Percentiles rank a stretch among this genome's conserved stretches.
phyloP scores from a whole-genome alignment of 2,329 filamentous ascomycete species.

The Colletotrichum lentis region DNA sequence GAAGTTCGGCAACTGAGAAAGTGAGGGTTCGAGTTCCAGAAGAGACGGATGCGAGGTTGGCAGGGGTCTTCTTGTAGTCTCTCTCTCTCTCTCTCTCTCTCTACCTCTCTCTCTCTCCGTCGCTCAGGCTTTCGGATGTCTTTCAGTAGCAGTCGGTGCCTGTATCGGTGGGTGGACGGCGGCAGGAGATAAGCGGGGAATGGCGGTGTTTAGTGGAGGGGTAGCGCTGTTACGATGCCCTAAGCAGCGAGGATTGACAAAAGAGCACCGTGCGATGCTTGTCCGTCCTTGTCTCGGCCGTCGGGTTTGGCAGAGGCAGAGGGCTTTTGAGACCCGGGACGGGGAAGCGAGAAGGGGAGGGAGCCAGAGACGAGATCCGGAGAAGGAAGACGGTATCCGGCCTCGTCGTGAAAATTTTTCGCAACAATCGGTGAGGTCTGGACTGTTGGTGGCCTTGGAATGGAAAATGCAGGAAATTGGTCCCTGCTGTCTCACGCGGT shows the following conservation, averaged over 20 bases:
- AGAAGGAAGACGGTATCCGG: constrained; percentile 22
- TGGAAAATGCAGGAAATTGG: constrained; percentile 35
- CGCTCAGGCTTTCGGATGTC: constrained; percentile 4
- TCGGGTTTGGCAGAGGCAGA: constrained; percentile 35
- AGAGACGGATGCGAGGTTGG: constrained; percentile 23
- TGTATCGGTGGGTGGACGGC: constrained; percentile 22
- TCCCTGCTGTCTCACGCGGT: constrained; percentile 30
- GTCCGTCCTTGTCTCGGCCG: constrained; percentile 33
- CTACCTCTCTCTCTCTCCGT: constrained; percentile 6
- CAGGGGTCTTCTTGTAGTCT: constrained; percentile 34
- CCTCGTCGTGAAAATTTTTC: constrained; percentile 32
- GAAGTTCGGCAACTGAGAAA: constrained; percentile 34
- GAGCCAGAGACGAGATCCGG: constrained; percentile 6
- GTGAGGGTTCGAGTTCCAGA: constrained; percentile 28
- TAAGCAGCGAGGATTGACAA: constrained; percentile 35
- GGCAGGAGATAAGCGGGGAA: constrained; percentile 35
- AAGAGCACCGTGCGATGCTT: constrained; percentile 11
- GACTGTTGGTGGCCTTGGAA: constrained; percentile 34
- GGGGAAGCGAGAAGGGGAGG: constrained; percentile 1
- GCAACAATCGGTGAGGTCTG: constrained; percentile 22
- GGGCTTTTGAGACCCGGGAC: neutral
- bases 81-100: constrained; percentile 4
- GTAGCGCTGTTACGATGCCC: constrained; percentile 35
- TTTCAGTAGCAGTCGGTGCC: constrained; percentile 11
- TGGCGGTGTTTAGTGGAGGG: constrained; percentile 30